Conservation (phyloP, 2,329 filamentous ascomycete species). For the Hypoxylon sp. region DNA sequence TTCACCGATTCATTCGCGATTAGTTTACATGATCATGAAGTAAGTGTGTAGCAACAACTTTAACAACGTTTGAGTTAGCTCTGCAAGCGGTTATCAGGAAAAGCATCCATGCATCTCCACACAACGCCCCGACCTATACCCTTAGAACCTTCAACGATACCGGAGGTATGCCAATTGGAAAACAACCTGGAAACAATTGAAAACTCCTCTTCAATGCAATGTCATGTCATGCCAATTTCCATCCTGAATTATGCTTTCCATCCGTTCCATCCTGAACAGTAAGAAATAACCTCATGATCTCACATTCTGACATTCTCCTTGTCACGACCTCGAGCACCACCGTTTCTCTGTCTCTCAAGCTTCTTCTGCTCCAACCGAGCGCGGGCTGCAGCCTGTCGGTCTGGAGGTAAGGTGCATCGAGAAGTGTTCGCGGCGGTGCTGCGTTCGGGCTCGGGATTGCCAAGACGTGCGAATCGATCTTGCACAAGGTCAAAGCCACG, state of each 20-base stretch:
- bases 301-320: slow-evolving; percentile 70
- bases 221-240: slow-evolving; percentile 27
- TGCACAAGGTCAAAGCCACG: slow-evolving; percentile 62
- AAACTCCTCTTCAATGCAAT: slow-evolving; percentile 40
- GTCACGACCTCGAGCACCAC: slow-evolving; percentile 39
- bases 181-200: background rate
- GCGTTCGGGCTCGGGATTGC: slow-evolving; percentile 56
- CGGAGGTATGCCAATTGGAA: slow-evolving; percentile 12
- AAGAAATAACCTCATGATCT: slow-evolving; percentile 50
- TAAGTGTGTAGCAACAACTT: background rate
- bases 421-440: slow-evolving; percentile 56
- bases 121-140: slow-evolving; percentile 10
- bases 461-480: slow-evolving; percentile 63
- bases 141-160: background rate
- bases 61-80: background rate
- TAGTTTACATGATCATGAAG: background rate
- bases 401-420: slow-evolving; percentile 63
- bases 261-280: slow-evolving; percentile 8
- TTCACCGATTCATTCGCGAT: background rate
- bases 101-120: slow-evolving; percentile 1
- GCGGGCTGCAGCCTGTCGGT: slow-evolving; percentile 67
- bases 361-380: slow-evolving; percentile 69
- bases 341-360: slow-evolving; percentile 62
- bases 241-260: slow-evolving; percentile 21
- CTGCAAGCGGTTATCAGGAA: background rate